These are phyloP conservation scores for Malus hybrid DNA, from an alignment of 331 rosid genomes.

Conservation along the genomic window DNA sequence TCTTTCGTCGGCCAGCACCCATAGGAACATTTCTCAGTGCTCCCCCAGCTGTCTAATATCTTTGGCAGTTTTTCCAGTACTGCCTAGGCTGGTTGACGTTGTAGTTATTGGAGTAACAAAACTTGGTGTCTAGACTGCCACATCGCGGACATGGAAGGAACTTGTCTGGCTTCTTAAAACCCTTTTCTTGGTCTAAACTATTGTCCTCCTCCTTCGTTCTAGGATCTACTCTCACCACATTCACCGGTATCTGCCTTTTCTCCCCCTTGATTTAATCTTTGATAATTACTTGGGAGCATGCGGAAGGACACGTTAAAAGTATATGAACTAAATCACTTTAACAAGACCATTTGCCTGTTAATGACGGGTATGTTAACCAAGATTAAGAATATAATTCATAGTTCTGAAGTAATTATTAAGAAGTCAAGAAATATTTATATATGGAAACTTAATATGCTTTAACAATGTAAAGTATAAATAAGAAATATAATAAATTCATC, in stretches of 20 bases:
- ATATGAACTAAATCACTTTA: too few species aligned
- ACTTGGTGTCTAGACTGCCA: constrained; percentile 74
- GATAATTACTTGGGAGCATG: too few species aligned
- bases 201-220: constrained; percentile 4
- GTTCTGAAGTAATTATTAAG: too few species aligned
- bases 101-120: constrained; percentile 78
- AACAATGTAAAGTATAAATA: too few species aligned
- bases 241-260: constrained; percentile 6
- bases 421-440: too few species aligned
- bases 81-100: constrained; percentile 78
- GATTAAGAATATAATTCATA: too few species aligned
- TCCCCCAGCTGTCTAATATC: constrained; percentile 89
- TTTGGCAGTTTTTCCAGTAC: constrained; percentile 77
- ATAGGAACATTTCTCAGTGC: constrained; percentile 63
- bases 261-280: not conserved
- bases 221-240: constrained; percentile 12
- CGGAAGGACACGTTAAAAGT: too few species aligned
- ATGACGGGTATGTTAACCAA: too few species aligned
- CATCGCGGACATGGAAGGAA: constrained; percentile 73
- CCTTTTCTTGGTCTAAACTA: constrained; percentile 25
- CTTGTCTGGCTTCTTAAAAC: constrained; percentile 60
- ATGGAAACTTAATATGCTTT: too few species aligned
- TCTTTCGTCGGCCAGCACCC: constrained; percentile 83
- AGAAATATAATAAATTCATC: too few species aligned
- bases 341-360: too few species aligned